These are phyloP conservation scores for Monilinia laxa DNA, from an alignment of 2,329 filamentous ascomycete genomes.

Conservation along the genomic window DNA sequence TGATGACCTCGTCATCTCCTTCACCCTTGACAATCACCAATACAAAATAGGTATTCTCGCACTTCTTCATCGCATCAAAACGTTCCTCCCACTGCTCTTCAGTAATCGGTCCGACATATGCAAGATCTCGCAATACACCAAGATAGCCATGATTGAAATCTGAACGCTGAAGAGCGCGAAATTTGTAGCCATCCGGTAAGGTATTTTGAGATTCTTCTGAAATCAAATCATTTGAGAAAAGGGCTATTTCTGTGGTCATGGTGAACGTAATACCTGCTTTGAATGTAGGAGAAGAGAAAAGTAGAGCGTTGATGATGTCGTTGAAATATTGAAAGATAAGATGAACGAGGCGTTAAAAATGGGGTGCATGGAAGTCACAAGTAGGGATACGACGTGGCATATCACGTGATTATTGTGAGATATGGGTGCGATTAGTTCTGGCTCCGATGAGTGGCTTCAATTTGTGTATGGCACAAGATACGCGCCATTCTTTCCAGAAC, in stretches of 20 bases:
- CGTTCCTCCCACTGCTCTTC: slow-evolving; percentile 72
- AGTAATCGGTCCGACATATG: slow-evolving; percentile 72
- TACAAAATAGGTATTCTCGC: slow-evolving; percentile 72
- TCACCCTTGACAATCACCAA: slow-evolving; percentile 60
- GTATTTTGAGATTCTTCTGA: slow-evolving; percentile 12
- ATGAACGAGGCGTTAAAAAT: background rate
- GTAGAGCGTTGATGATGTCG: background rate
- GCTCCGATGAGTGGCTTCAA: background rate
- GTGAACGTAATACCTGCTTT: background rate
- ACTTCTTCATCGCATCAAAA: slow-evolving; percentile 70
- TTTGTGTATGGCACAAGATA: background rate
- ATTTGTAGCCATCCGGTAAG: slow-evolving; percentile 18
- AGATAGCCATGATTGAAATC: slow-evolving; percentile 18
- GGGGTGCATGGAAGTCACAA: slow-evolving; percentile 13
- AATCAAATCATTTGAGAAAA: slow-evolving; percentile 16
- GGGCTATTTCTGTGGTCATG: slow-evolving; percentile 4
- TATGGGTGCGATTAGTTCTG: background rate
- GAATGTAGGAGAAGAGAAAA: background rate
- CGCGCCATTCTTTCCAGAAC: background rate
- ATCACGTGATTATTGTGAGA: background rate
- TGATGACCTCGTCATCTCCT: slow-evolving; percentile 68
- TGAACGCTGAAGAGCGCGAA: slow-evolving; percentile 19
- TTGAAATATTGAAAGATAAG: background rate
- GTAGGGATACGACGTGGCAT: slow-evolving; percentile 2
- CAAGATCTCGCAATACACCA: slow-evolving; percentile 19